Evolutionary conservation across 805 yeast genomes (phyloP), one percentile per base, ranked within the genome.

Genomic region (Scheffersomyces coipomensis): DNA sequence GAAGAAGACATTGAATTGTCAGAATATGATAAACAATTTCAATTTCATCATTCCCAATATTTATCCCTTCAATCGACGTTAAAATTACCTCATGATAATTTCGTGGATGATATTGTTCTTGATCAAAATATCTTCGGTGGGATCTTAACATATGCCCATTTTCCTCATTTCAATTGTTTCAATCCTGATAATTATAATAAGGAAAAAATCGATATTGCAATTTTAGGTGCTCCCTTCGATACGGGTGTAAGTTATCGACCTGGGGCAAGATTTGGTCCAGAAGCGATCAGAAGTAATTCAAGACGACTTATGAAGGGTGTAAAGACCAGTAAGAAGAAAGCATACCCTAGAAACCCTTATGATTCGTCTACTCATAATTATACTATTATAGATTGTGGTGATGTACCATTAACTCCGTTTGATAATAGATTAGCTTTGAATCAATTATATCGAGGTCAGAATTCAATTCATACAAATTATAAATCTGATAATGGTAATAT

Each of bases 381-480:
- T 17, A 66, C 66, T 16, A 61, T 79, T 19, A 58, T 82, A 5
- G 88, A 83, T 58, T 83, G 88, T 56, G 82, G 83, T 21, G 88
- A 83, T 55, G 76, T 82, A 30, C 81, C 85, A 10, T 74, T 82
- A 50, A 75, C 84, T 2, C 87, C 88, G 7, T 74, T 83, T 59
- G 87, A 83, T 58, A 81, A 81, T 55, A 54, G 73, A 15, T 62
- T 83, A 38, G 88, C 88, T 0, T 62, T 83, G 48, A 65, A 73
- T 55, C 87, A 82, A 55, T 74, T 83, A 71, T 78, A 77, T 49
- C 60, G 83, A 19, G 83, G 76, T 8, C 68, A 73, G 42, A 55
- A 76, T 33, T 73, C 78, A 2, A 64, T 77, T 6, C 54, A 54
- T 32, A n/a, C n/a, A n/a, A 49, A 45, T 13, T 60, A 57, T 33